phyloP scores from a whole-genome alignment of 2,329 filamentous ascomycete species.

The Aspergillus sp. region DNA sequence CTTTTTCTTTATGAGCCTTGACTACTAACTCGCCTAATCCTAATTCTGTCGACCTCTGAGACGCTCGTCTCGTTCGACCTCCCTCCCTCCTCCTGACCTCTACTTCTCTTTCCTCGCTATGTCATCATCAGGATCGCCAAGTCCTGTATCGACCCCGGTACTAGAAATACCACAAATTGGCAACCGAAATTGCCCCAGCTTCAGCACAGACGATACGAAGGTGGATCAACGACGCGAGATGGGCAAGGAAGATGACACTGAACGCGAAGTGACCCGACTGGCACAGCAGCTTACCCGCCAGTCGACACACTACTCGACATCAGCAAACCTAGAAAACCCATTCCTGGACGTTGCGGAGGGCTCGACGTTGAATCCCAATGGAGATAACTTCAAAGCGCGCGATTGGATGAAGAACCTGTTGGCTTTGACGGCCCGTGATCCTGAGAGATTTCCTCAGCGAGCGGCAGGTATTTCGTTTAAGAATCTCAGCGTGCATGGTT shows the following conservation, averaged over 20 bases:
- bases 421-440: conserved; percentile 43
- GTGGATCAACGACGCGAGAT: conserved; percentile 15
- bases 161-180: not conserved
- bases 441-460: conserved; percentile 47
- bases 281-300: conserved; percentile 30
- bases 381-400: conserved; percentile 39
- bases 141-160: no score
- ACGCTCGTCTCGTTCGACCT: no score
- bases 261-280: conserved; percentile 26
- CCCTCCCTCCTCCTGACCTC: no score
- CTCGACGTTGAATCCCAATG: conserved; percentile 39
- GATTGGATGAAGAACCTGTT: conserved; percentile 44
- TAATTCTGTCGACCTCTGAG: no score
- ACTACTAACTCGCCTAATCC: no score
- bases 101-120: no score
- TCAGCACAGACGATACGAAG: conserved; percentile 25
- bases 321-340: conserved; percentile 24
- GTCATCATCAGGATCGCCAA: no score
- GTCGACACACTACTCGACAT: conserved; percentile 24
- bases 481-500: conserved; percentile 63
- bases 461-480: conserved; percentile 60
- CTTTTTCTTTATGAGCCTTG: no score
- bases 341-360: conserved; percentile 29
- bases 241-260: conserved; percentile 19
- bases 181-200: conserved; percentile 9